Conservation (phyloP, 441 rosid genomes). For the Erodium texanum region DNA sequence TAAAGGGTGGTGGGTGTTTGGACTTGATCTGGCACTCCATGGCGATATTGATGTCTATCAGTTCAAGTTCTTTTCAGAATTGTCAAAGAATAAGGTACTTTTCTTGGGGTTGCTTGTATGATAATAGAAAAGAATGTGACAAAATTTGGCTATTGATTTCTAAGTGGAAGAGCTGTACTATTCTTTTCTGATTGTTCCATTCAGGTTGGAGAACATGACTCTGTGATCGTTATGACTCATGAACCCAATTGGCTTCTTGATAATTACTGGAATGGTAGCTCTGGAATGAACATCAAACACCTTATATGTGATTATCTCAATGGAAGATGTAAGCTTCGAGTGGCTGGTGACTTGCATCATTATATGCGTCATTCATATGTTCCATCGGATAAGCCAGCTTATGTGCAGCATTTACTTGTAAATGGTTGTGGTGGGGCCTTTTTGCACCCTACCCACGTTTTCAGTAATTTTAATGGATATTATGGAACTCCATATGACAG, state of each 20-base stretch:
- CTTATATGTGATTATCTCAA: conserved; percentile 71
- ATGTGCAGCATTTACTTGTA: conserved; percentile 88
- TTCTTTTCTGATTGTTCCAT: conserved; percentile 7
- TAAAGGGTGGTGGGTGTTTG: conserved; percentile 94
- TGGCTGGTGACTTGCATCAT: conserved; percentile 97
- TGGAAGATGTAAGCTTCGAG: conserved; percentile 90
- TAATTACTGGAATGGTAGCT: conserved; percentile 76
- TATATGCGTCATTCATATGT: conserved; percentile 90
- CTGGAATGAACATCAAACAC: conserved; percentile 82
- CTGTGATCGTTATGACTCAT: conserved; percentile 82
- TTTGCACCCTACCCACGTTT: conserved; percentile 96
- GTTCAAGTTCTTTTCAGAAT: conserved; percentile 85
- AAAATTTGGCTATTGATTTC: neutral
- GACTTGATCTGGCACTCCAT: conserved; percentile 98
- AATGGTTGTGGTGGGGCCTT: conserved; percentile 99
- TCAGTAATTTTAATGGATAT: conserved; percentile 53
- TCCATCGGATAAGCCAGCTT: conserved; percentile 63
- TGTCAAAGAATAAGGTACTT: conserved; percentile 62
- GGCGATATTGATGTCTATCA: conserved; percentile 97
- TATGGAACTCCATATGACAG: conserved; percentile 64
- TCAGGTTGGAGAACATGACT: conserved; percentile 72
- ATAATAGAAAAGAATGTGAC: neutral
- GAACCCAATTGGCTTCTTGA: conserved; percentile 99
- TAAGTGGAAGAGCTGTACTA: neutral
- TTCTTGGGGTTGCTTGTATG: neutral